These are phyloP conservation scores for Carpinus fangiana DNA, from an alignment of 306 rosid genomes.

Conservation along the genomic window DNA sequence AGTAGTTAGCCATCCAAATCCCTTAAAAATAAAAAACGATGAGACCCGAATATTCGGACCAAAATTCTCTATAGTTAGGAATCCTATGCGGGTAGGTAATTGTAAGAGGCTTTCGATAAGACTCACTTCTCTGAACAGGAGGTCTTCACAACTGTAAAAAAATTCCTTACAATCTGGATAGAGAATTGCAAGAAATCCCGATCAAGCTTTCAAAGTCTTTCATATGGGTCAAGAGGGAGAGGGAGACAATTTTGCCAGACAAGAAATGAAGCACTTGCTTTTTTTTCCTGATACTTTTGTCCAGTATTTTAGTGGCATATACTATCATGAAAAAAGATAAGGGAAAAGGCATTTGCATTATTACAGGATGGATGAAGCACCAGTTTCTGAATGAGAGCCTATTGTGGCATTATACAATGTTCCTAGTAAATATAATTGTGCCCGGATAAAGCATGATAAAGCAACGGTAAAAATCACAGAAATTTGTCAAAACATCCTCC, in stretches of 20 bases:
- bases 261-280: background rate
- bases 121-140: too few relatives aligned
- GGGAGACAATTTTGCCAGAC: background rate
- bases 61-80: too few relatives aligned
- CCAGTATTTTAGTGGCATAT: background rate
- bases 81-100: too few relatives aligned
- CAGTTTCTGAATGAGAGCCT: background rate
- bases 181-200: too few relatives aligned
- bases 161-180: too few relatives aligned
- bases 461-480: background rate
- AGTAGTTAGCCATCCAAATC: background rate
- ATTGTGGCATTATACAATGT: background rate
- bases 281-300: background rate
- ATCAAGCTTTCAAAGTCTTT: background rate
- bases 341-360: background rate
- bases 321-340: too few relatives aligned
- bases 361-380: background rate
- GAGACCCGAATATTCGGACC: too few relatives aligned
- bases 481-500: background rate
- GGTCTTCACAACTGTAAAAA: too few relatives aligned
- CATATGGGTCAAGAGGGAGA: background rate
- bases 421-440: background rate
- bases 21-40: too few relatives aligned
- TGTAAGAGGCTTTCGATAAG: too few relatives aligned
- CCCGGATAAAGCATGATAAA: background rate